Base-by-base conservation (phyloP, 441 rosid genomes). In the Capsella rubella region DNA sequence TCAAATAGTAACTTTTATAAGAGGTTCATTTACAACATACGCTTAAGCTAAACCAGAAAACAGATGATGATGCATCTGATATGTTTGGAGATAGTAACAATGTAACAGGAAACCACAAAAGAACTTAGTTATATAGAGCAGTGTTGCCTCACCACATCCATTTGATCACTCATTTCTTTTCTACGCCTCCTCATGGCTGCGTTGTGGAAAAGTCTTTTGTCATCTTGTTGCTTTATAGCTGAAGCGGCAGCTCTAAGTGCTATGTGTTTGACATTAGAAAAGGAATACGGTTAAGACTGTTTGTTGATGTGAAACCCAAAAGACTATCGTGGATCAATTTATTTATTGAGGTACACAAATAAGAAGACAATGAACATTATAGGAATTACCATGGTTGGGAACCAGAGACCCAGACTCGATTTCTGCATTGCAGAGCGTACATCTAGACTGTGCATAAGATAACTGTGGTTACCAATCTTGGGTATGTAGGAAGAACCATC, bases 201-300 rank as follows among this genome's bases (percentile, higher is more conserved):
- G 75, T 95, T 95, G 76, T 89, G 97, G 81, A 95, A 92, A 60
- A 90, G 86, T 81, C 97, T 82, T 66, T 93, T 84, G 68, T 92
- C 90, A 84, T 92, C 99, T 81, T 95, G 97, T 64, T 84, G 97
- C 86, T 86, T 95, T 65, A 92, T 85, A 68, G 97, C 90, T 66
- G 81, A 84, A 56, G 99, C 97, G 7, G 97, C 97, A 80, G 99
- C 97, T 87, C 97, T 86, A 60, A 95, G 87, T 72, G 96, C 99
- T 95, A 82, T 65, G 73, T 71, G 67, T 66, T 74, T 61, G 39
- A 80, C 29, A 76, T 65, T 72, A 56, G 54, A 18, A 74, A 71
- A 71, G 37, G 28, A 73, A 61, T 5, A 51, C 9, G 4, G 72
- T 73, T 64, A 74, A 58, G 66, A 43, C 5, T 54, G 15, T 46